Conservation (phyloP, 352 stramenopile genomes). For the Phytophthora fragariae region DNA sequence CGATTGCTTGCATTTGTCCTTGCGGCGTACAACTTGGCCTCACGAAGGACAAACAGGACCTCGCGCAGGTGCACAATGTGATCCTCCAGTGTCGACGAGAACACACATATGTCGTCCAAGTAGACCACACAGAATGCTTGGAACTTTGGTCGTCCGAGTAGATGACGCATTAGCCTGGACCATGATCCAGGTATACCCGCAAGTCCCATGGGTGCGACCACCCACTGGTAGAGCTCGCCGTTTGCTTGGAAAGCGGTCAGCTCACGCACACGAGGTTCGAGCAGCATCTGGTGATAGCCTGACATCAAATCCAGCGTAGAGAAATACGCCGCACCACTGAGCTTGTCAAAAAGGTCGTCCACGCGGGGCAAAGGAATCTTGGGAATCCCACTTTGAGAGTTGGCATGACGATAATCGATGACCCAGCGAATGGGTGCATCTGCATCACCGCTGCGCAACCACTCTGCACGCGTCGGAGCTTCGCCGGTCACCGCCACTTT, state of each 20-base stretch:
- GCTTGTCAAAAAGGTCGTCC: slow-evolving; percentile 13
- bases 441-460: neutral
- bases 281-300: slow-evolving; percentile 40
- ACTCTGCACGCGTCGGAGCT: neutral
- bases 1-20: neutral
- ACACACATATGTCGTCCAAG: neutral
- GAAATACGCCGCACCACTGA: slow-evolving; percentile 13
- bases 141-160: neutral
- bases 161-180: neutral
- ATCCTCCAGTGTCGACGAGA: neutral
- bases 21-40: neutral
- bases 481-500: neutral
- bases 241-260: slow-evolving; percentile 40
- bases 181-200: neutral
- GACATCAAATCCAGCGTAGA: slow-evolving; percentile 32
- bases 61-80: neutral
- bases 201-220: slow-evolving; percentile 35
- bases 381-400: neutral
- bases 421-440: neutral
- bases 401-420: neutral
- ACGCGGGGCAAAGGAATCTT: slow-evolving; percentile 13
- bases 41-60: neutral
- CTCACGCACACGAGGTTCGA: slow-evolving; percentile 5
- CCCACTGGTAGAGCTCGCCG: slow-evolving; percentile 46
- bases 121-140: neutral